Percentiles rank a stretch among this genome's conserved stretches.
These are phyloP conservation scores for Draba incana DNA, from an alignment of 345 rosid species.

Conservation along the genomic window DNA sequence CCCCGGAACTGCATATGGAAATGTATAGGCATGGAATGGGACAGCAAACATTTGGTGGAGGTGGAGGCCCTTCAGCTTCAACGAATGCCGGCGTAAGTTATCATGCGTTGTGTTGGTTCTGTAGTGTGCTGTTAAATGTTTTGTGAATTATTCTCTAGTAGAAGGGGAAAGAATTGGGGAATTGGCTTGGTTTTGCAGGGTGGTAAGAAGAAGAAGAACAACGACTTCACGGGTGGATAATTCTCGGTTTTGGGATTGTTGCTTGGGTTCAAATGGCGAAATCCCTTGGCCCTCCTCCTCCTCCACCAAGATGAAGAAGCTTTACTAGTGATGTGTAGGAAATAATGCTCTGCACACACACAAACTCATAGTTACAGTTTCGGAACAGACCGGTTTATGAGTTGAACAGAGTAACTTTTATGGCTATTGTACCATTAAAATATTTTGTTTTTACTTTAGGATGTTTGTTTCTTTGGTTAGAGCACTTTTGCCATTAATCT, in stretches of 20 bases:
- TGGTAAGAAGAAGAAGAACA: constrained; percentile 65
- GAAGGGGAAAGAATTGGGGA: background rate
- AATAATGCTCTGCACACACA: constrained; percentile 5
- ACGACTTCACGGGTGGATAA: constrained; percentile 86
- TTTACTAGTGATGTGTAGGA: background rate
- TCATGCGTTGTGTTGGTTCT: constrained; percentile 8
- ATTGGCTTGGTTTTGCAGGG: constrained; percentile 24
- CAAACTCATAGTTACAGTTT: background rate
- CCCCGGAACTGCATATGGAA: constrained; percentile 76
- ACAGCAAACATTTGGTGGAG: constrained; percentile 53
- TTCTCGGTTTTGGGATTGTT: constrained; percentile 82
- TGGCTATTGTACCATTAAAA: constrained; percentile 20
- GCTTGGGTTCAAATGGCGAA: constrained; percentile 89
- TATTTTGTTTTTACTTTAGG: constrained; percentile 24
- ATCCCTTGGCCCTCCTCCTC: constrained; percentile 70
- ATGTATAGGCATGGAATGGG: constrained; percentile 58
- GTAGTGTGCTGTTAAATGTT: background rate
- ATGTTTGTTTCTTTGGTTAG: constrained; percentile 19
- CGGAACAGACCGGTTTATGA: background rate
- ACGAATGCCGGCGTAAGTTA: constrained; percentile 53
- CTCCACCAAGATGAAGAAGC: constrained; percentile 40
- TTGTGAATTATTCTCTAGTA: background rate
- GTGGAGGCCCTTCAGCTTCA: constrained; percentile 62
- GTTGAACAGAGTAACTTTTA: constrained; percentile 20
- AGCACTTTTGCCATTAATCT: background rate